phyloP scores from a whole-genome alignment of 805 yeast genomes.

The Isabelozyma heimii region DNA sequence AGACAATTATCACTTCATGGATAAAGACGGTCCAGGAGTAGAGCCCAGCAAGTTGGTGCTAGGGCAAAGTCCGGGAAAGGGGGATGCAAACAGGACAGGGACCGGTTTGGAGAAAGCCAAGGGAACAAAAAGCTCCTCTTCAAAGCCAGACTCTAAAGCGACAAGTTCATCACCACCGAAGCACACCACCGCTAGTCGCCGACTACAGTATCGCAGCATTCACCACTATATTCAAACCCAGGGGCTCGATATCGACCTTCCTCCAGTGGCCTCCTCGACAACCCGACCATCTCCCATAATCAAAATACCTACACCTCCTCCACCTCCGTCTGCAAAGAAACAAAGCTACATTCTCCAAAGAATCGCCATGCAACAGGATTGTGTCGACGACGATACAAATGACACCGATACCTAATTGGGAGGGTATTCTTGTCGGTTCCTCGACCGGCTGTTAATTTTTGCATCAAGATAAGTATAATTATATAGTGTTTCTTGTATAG shows the following conservation, averaged over 20 bases:
- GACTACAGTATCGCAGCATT: background rate
- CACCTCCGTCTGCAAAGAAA: constrained; percentile 2
- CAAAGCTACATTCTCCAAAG: constrained; percentile 18
- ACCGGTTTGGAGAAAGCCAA: too few relatives aligned
- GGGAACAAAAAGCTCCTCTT: background rate
- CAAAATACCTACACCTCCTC: background rate
- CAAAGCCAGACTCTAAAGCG: background rate
- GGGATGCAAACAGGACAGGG: too few relatives aligned
- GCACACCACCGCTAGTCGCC: background rate
- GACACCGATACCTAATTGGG: background rate
- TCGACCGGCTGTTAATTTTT: background rate
- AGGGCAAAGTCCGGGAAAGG: background rate
- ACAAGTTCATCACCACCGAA: background rate
- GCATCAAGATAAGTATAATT: background rate
- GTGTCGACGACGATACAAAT: constrained; percentile 20
- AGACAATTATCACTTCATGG: background rate
- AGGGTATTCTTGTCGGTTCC: background rate
- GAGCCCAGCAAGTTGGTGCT: background rate
- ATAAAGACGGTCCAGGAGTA: background rate
- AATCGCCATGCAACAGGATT: constrained; percentile 40
- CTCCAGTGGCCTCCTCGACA: background rate
- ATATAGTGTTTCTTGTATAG: background rate
- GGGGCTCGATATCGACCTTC: constrained; percentile 1
- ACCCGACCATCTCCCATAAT: background rate
- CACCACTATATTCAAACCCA: background rate